Percentiles rank a stretch among this genome's conserved stretches.
Evolutionary conservation across 805 yeast species (phyloP).

Genomic region (Schwanniomyces occidentalis): DNA sequence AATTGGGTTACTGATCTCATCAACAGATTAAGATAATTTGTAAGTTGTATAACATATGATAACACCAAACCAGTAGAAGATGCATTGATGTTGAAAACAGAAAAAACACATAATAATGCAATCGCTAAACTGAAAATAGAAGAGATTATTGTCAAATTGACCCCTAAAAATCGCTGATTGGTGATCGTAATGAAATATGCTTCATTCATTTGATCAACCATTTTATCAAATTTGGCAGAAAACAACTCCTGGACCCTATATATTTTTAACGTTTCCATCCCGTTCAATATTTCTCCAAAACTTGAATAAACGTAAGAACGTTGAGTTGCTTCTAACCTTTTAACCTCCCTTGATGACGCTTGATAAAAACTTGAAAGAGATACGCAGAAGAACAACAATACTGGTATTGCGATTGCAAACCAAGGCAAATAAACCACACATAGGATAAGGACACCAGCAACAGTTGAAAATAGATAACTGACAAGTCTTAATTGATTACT

Average conservation of each 20-base stretch:
- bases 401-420: slow-evolving; percentile 66
- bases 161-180: slow-evolving; percentile 70
- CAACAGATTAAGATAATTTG: slow-evolving; percentile 59
- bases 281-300: slow-evolving; percentile 68
- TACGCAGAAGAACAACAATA: slow-evolving; percentile 45
- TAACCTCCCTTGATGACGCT: slow-evolving; percentile 70
- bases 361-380: slow-evolving; percentile 56
- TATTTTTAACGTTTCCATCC: slow-evolving; percentile 62
- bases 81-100: slow-evolving; percentile 36
- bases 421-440: slow-evolving; percentile 72
- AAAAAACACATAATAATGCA: slow-evolving; percentile 24
- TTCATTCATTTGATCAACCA: slow-evolving; percentile 63
- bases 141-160: slow-evolving; percentile 57
- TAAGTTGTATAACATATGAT: slow-evolving; percentile 57
- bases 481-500: slow-evolving; percentile 18
- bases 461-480: slow-evolving; percentile 41
- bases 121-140: slow-evolving; percentile 51
- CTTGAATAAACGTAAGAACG: slow-evolving; percentile 69
- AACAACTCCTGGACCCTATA: slow-evolving; percentile 51
- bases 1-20: slow-evolving; percentile 67
- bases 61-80: slow-evolving; percentile 69
- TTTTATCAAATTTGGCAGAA: slow-evolving; percentile 40
- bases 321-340: slow-evolving; percentile 68
- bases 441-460: slow-evolving; percentile 58
- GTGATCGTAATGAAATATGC: slow-evolving; percentile 63